Percentiles rank a stretch among this genome's conserved stretches.
phyloP scores from a whole-genome alignment of 1,284 basidiomycete species.

The Cutaneotrichosporon mucoides region DNA sequence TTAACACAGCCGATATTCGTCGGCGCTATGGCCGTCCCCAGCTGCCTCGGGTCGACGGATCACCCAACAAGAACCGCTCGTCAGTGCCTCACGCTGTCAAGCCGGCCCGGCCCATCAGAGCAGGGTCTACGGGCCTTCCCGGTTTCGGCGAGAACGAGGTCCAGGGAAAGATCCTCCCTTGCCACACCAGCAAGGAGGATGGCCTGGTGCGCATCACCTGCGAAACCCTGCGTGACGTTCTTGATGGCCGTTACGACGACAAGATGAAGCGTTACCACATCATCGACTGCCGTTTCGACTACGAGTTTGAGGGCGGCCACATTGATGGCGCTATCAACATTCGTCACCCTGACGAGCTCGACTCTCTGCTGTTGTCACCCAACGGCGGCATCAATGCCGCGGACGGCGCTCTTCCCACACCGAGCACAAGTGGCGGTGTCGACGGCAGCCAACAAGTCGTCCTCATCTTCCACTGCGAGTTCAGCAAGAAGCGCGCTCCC shows the following conservation, averaged over 20 bases:
- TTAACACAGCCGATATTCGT: constrained; percentile 27
- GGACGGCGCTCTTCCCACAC: constrained; percentile 58
- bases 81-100: neutral
- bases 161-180: constrained; percentile 87
- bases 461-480: constrained; percentile 97
- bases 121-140: constrained; percentile 54
- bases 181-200: constrained; percentile 87
- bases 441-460: constrained; percentile 65
- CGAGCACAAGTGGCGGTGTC: constrained; percentile 73
- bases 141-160: constrained; percentile 88
- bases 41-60: constrained; percentile 4
- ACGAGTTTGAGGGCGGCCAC: constrained; percentile 93
- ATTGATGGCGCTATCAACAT: constrained; percentile 89
- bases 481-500: constrained; percentile 89
- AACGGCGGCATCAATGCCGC: constrained; percentile 48
- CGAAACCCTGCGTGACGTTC: constrained; percentile 70
- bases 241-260: constrained; percentile 66
- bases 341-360: constrained; percentile 74
- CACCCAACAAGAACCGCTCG: constrained; percentile 3
- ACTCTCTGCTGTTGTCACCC: constrained; percentile 69
- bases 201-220: constrained; percentile 86
- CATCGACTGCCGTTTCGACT: constrained; percentile 97
- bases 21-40: constrained; percentile 24
- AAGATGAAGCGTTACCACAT: constrained; percentile 68
- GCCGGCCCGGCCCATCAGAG: neutral